These are phyloP conservation scores for Clavariopsis aquatica DNA, from an alignment of 495 filamentous ascomycete genomes.

Conservation along the genomic window DNA sequence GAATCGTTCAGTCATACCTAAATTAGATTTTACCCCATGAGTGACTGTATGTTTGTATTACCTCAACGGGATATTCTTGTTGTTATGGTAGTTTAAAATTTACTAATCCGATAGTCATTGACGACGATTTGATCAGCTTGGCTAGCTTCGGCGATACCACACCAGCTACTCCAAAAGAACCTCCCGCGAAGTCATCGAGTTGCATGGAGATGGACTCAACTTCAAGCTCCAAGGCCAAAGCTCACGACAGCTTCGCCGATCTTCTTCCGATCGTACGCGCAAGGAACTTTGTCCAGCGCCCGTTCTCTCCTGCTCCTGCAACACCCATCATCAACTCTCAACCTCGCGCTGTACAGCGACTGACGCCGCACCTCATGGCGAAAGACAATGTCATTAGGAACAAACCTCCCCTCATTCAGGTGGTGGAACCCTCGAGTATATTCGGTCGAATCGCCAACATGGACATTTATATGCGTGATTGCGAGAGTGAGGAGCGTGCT, in stretches of 20 bases:
- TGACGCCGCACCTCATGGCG: not conserved
- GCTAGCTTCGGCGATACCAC: not conserved
- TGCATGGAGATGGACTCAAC: not conserved
- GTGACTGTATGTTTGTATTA: not conserved
- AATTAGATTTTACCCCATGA: not conserved
- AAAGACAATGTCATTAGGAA: not conserved
- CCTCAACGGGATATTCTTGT: not conserved
- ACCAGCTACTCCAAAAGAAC: not conserved
- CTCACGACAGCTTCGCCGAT: conserved; percentile 7
- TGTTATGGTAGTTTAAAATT: not conserved
- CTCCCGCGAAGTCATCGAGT: not conserved
- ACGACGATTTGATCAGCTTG: conserved; percentile 21
- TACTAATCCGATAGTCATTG: not conserved
- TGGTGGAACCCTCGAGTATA: not conserved
- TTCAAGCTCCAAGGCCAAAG: not conserved
- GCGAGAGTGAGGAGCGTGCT: not conserved
- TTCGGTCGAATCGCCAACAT: not conserved
- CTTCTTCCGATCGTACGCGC: not conserved
- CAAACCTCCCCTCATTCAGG: not conserved
- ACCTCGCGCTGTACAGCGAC: not conserved
- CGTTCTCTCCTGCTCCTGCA: not conserved
- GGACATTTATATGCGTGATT: not conserved
- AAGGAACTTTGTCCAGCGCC: not conserved
- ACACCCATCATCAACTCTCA: not conserved
- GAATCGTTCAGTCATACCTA: no score